Percentiles rank a stretch among this genome's conserved stretches.
Conservation (phyloP, 176 grass and related monocot genomes). For the Oryza meridionalis region DNA sequence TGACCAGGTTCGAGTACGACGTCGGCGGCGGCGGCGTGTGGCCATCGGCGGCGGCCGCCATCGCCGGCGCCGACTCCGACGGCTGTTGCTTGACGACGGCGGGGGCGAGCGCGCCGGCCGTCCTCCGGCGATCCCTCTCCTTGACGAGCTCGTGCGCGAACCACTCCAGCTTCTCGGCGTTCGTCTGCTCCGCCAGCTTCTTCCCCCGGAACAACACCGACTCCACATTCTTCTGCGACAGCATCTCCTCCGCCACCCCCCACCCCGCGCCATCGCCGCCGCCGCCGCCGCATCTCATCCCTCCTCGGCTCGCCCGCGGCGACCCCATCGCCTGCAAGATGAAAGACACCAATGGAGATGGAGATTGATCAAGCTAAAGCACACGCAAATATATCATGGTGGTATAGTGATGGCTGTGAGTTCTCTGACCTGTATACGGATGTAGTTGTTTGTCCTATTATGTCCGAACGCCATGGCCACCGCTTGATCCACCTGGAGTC, state of each 20-base stretch:
- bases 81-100: constrained; percentile 47
- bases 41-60: neutral
- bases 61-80: neutral
- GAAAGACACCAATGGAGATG: neutral
- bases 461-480: constrained; percentile 97
- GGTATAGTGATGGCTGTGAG: neutral
- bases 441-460: constrained; percentile 82
- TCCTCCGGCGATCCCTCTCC: constrained; percentile 65
- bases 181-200: constrained; percentile 76
- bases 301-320: constrained; percentile 31
- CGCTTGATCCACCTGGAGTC: constrained; percentile 84
- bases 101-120: constrained; percentile 21
- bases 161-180: constrained; percentile 80
- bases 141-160: constrained; percentile 77
- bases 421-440: constrained; percentile 78
- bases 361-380: neutral
- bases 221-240: constrained; percentile 78
- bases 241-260: constrained; percentile 62
- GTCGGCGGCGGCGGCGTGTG: constrained; percentile 15
- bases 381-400: no score
- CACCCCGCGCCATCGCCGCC: constrained; percentile 33
- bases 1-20: constrained; percentile 75
- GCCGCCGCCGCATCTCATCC: constrained; percentile 9
- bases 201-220: constrained; percentile 82
- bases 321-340: constrained; percentile 53